These are phyloP conservation scores for Phytophthora citricola DNA, from an alignment of 352 stramenopile genomes.

Conservation along the genomic window DNA sequence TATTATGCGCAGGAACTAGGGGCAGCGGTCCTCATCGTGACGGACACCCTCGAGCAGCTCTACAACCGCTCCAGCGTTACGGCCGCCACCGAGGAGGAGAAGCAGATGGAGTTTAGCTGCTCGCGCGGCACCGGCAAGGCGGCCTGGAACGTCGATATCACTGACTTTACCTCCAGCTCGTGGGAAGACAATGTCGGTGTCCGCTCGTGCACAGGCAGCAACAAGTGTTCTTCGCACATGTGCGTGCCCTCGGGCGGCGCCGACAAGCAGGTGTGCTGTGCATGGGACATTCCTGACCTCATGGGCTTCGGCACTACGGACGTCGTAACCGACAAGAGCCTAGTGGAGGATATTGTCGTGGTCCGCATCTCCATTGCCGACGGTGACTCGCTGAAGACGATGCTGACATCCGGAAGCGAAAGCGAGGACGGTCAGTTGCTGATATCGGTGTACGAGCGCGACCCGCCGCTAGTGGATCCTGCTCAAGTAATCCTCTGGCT, in stretches of 20 bases:
- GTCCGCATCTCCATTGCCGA: constrained; percentile 74
- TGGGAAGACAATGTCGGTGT: constrained; percentile 55
- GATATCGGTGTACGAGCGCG: constrained; percentile 73
- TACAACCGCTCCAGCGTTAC: constrained; percentile 59
- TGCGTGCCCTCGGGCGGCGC: constrained; percentile 66
- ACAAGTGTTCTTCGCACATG: constrained; percentile 58
- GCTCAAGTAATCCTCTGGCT: constrained; percentile 81
- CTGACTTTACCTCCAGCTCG: constrained; percentile 25
- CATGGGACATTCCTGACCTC: constrained; percentile 79
- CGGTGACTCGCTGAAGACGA: constrained; percentile 57
- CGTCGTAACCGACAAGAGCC: constrained; percentile 39
- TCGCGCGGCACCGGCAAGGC: constrained; percentile 52
- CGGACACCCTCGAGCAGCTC: constrained; percentile 75
- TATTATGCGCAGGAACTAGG: constrained; percentile 71
- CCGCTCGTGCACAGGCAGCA: constrained; percentile 46
- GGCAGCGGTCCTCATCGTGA: constrained; percentile 72
- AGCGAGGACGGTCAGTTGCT: constrained; percentile 36
- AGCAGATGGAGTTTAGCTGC: constrained; percentile 68
- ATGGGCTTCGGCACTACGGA: constrained; percentile 65
- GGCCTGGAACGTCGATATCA: constrained; percentile 33
- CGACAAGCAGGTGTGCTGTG: constrained; percentile 72
- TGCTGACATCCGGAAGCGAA: constrained; percentile 35
- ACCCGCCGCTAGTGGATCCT: constrained; percentile 62
- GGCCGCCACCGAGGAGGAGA: constrained; percentile 39
- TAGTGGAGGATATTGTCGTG: constrained; percentile 68